Evolutionary conservation across 805 yeast genomes (phyloP), one percentile per base, ranked within the genome.

Genomic region (Suhomyces xylopsoci): DNA sequence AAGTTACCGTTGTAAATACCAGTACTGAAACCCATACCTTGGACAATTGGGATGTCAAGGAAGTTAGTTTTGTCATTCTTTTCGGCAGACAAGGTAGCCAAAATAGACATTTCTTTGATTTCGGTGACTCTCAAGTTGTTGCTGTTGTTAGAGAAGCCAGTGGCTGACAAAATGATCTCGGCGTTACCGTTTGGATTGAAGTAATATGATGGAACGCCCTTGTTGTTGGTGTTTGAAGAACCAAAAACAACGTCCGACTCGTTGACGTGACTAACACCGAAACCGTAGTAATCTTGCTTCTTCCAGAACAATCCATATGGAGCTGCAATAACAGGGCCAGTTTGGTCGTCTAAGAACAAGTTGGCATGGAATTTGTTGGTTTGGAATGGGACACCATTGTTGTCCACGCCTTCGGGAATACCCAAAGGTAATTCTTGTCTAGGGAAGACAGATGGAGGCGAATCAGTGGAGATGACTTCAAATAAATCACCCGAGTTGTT

Each of bases 311-410:
- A 64, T 2, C 81, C 76, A 63, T 86, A 88, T 19, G 96, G 96
- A 59, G 82, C 84, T 8, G 87, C 77, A 71, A 80, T 87, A 4
- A 79, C 80, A 48, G 83, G 78, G 48, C 76, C 72, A 22, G 74
- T 69, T 66, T 84, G 90, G 48, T 67, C 68, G 20, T 74, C 85
- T 20, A 87, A 70, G 57, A 84, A 69, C 61, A 87, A 62, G 65
- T 89, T 88, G 36, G 82, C 80, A 68, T 81, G 87, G 67, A 88
- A 89, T 69, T 87, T 88, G 74, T 89, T 88, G 22, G 96, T 90
- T 62, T 84, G 83, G 54, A 80, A 76, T 10, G 78, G 80, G 9
- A 56, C 59, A 32, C 68, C 79, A 48, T 68, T 63, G 54, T 76
- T 74, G 40, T 71, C 67, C 36, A 80, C 83, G 34, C 81, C 81